These are phyloP conservation scores for Parafenestella ontariensis DNA, from an alignment of 2,329 filamentous ascomycete species.

Conservation along the genomic window DNA sequence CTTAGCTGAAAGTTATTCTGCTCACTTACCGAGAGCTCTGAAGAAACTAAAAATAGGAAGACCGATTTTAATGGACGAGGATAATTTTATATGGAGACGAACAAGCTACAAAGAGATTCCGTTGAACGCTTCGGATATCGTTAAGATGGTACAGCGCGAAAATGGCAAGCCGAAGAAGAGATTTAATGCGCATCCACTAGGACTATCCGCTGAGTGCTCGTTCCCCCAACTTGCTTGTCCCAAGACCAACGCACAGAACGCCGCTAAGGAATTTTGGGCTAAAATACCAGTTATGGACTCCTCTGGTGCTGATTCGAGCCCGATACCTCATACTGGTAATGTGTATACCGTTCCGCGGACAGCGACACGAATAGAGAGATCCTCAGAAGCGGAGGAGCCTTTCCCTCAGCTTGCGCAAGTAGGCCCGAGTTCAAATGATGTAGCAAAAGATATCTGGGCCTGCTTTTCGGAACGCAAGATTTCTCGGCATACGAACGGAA, in stretches of 20 bases:
- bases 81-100: neutral
- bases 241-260: conserved; percentile 1
- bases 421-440: conserved; percentile 1
- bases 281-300: neutral
- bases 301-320: neutral
- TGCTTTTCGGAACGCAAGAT: neutral
- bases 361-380: neutral
- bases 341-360: neutral
- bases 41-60: too few relatives aligned
- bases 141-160: neutral
- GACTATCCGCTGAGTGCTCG: neutral
- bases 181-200: neutral
- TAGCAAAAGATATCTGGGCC: neutral
- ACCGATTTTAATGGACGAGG: too few relatives aligned
- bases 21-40: too few relatives aligned
- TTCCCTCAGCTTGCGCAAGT: conserved; percentile 2
- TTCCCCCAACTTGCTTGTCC: conserved; percentile 7
- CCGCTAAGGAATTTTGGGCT: conserved; percentile 4
- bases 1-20: too few relatives aligned
- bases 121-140: conserved; percentile 7
- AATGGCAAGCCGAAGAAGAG: neutral
- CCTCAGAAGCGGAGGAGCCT: neutral
- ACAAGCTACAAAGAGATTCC: neutral
- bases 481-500: neutral
- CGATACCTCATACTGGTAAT: conserved; percentile 1